Conservation (phyloP, 2,329 filamentous ascomycete genomes). For the Clarireedia sp. region DNA sequence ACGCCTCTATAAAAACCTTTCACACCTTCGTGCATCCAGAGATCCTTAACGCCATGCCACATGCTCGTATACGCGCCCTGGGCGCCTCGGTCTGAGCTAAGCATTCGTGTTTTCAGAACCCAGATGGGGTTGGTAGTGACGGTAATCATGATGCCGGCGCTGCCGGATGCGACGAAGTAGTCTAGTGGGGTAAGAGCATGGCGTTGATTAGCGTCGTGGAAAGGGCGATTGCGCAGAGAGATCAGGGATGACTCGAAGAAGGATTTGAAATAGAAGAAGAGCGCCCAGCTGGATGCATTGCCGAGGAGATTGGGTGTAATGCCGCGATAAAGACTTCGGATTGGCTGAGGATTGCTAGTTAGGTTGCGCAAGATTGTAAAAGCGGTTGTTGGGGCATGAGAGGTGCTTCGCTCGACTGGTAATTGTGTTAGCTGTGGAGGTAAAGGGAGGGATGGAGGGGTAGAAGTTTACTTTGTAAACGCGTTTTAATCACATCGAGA, state of each 20-base stretch:
- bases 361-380: slow-evolving; percentile 42
- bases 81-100: slow-evolving; percentile 68
- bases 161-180: slow-evolving; percentile 73
- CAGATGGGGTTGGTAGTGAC: slow-evolving; percentile 89
- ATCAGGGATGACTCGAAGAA: slow-evolving; percentile 39
- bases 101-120: slow-evolving; percentile 97
- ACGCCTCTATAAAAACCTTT: slow-evolving; percentile 83
- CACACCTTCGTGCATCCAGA: slow-evolving; percentile 64
- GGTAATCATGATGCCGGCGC: slow-evolving; percentile 65
- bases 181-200: slow-evolving; percentile 39
- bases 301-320: slow-evolving; percentile 85
- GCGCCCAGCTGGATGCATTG: slow-evolving; percentile 81
- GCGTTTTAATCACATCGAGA: slow-evolving; percentile 92
- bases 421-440: slow-evolving; percentile 7
- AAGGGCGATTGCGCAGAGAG: slow-evolving; percentile 17
- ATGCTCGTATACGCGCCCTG: slow-evolving; percentile 78
- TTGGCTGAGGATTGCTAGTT: slow-evolving; percentile 42
- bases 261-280: slow-evolving; percentile 79
- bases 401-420: slow-evolving; percentile 43
- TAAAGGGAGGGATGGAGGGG: slow-evolving; percentile 31
- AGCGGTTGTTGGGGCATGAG: slow-evolving; percentile 38
- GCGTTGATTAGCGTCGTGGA: background rate
- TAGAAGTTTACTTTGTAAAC: slow-evolving; percentile 64
- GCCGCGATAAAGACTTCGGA: slow-evolving; percentile 76
- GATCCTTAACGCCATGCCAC: slow-evolving; percentile 56